These are phyloP conservation scores for Talaromyces sp. DNA, from an alignment of 2,329 filamentous ascomycete genomes.

Conservation along the genomic window DNA sequence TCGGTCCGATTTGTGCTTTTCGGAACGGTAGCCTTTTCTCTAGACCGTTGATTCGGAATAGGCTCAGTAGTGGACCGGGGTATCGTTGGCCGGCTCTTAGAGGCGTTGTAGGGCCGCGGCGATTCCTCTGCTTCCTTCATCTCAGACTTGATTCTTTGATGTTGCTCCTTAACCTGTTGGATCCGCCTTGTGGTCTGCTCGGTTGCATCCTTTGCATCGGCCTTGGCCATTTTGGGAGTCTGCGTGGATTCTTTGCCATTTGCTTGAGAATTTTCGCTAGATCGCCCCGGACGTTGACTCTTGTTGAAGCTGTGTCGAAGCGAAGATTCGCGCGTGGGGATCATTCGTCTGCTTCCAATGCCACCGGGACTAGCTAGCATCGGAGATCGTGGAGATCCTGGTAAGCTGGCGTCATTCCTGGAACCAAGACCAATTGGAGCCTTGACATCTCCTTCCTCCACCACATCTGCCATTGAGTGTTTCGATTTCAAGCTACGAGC, in stretches of 20 bases:
- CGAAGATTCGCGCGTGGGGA: constrained; percentile 65
- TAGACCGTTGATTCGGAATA: constrained; percentile 12
- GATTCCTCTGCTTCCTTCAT: constrained; percentile 34
- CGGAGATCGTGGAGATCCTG: background rate
- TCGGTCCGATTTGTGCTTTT: constrained; percentile 25
- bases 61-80: constrained; percentile 14
- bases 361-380: constrained; percentile 26
- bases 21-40: constrained; percentile 5
- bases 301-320: constrained; percentile 53
- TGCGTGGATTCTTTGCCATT: constrained; percentile 30
- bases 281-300: constrained; percentile 38
- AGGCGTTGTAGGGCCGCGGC: constrained; percentile 11
- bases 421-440: constrained; percentile 17
- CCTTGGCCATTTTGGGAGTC: constrained; percentile 34
- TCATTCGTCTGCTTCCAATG: constrained; percentile 48
- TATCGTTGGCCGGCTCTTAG: background rate
- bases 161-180: constrained; percentile 53
- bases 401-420: constrained; percentile 8
- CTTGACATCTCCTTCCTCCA: constrained; percentile 27
- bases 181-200: constrained; percentile 56
- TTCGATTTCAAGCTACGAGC: constrained; percentile 36
- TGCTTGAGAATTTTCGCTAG: constrained; percentile 25
- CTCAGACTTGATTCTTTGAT: constrained; percentile 50
- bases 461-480: constrained; percentile 39
- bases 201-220: constrained; percentile 40